Conservation (phyloP, 2,329 filamentous ascomycete species). For the Hypomyces perniciosus region DNA sequence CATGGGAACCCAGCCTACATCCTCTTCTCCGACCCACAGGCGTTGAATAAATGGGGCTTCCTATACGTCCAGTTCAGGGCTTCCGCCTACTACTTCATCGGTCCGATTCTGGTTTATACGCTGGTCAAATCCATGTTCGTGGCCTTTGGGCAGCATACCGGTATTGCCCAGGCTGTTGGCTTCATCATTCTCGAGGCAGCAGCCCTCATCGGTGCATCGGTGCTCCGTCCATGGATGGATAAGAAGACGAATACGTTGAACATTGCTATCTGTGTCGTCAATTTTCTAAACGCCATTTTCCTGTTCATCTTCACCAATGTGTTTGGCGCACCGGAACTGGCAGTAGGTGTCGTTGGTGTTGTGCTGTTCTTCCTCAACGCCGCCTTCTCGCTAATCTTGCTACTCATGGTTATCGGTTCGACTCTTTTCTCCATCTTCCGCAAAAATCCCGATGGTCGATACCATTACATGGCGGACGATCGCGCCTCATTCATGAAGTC, state of each 20-base stretch:
- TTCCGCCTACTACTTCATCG: constrained; percentile 90
- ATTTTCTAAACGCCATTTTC: constrained; percentile 85
- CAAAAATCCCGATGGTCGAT: constrained; percentile 88
- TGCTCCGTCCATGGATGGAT: constrained; percentile 95
- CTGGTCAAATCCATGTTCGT: constrained; percentile 87
- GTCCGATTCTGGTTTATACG: constrained; percentile 69
- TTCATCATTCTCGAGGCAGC: constrained; percentile 75
- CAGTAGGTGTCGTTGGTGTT: constrained; percentile 81
- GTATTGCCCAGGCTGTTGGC: constrained; percentile 73
- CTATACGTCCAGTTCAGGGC: constrained; percentile 94
- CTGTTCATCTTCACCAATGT: constrained; percentile 79
- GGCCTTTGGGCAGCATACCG: constrained; percentile 65
- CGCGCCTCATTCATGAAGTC: constrained; percentile 96
- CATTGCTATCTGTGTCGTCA: constrained; percentile 80
- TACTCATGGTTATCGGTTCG: constrained; percentile 67
- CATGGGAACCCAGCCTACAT: constrained; percentile 96
- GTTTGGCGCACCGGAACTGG: constrained; percentile 75
- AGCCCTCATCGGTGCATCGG: constrained; percentile 68
- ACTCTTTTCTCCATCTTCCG: constrained; percentile 65
- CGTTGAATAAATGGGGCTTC: constrained; percentile 96
- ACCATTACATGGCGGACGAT: constrained; percentile 93
- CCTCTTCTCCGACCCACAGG: constrained; percentile 84
- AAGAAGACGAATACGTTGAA: constrained; percentile 96
- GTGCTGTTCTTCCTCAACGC: constrained; percentile 85
- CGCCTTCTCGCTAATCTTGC: constrained; percentile 70